Evolutionary conservation across 2,329 filamentous ascomycete species (phyloP).

Genomic region (Arthrobotrys entomopaga): DNA sequence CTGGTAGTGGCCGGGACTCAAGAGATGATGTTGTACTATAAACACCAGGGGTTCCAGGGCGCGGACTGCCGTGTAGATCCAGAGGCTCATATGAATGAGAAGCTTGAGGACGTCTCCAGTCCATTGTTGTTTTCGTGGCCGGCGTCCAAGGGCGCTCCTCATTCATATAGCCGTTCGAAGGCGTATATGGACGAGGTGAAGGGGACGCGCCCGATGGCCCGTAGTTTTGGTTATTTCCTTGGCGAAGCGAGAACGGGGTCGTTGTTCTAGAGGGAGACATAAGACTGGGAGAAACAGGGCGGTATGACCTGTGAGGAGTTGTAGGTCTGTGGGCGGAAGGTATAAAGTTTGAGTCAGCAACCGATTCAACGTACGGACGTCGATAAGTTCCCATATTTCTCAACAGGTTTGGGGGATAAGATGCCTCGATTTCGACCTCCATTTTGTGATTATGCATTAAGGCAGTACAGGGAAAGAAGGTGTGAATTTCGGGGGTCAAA

Average conservation of each 20-base stretch:
- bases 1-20: conserved; percentile 78
- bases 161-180: conserved; percentile 63
- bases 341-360: conserved; percentile 53
- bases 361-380: conserved; percentile 53
- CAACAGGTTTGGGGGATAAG: conserved; percentile 28
- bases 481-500: too few species aligned
- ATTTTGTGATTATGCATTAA: conserved; percentile 8
- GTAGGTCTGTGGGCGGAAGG: conserved; percentile 33
- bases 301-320: conserved; percentile 48
- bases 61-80: conserved; percentile 87
- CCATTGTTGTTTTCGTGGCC: conserved; percentile 66
- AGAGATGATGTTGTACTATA: conserved; percentile 78
- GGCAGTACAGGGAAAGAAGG: too few species aligned
- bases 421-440: conserved; percentile 37
- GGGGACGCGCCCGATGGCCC: conserved; percentile 59
- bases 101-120: conserved; percentile 77
- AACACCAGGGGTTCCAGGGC: conserved; percentile 84
- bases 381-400: conserved; percentile 43
- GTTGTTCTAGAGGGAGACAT: conserved; percentile 44
- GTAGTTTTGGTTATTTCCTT: conserved; percentile 22
- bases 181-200: conserved; percentile 71
- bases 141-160: conserved; percentile 67
- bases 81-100: conserved; percentile 82
- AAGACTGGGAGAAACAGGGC: conserved; percentile 35
- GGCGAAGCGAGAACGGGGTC: conserved; percentile 35